Evolutionary conservation across 2,329 filamentous ascomycete species (phyloP), one percentile per base, ranked within the genome.

Genomic region (Verticillium nonalfalfae): DNA sequence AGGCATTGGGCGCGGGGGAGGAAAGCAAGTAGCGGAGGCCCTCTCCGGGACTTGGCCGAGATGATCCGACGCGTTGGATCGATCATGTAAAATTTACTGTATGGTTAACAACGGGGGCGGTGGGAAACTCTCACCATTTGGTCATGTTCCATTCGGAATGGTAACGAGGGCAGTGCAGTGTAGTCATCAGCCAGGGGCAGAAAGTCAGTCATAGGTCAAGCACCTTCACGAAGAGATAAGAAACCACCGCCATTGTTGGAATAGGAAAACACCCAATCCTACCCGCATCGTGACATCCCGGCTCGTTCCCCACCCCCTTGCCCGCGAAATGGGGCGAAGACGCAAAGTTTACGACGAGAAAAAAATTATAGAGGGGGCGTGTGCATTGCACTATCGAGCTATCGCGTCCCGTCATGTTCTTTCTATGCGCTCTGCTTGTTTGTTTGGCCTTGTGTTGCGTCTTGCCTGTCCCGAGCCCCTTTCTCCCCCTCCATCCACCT

Each of bases 1-100:
- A 74, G 68, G 59, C 57, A 31, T 34, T 38, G 40, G 35, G 33
- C 5, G 33, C 54, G 54, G 54, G 26, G 7, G 54, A 58, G 36
- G 57, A 56, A 14, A 52, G 45, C 18, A 52, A 52, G 18, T 52
- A 18, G 18, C 18, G 1, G 21, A 9, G 45, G 39, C 6, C 15
- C 26, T 18, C 9, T n/a, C 45, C 45, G 45, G 5, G 18, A 40
- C 15, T 14, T 40, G 39, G 13, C 45, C 45, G 45, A 26, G 45
- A 52, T 31, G 45, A 18, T 52, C n/a, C n/a, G 7, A 10, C 7
- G 18, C 26, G 45, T 26, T 18, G 45, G 45, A 52, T 9, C 45
- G 45, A 7, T 52, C 21, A 18, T 18, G n/a, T 26, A 52, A 21
- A 15, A 40, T n/a, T 15, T 40, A 18, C 45, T 52, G 45, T 26